Evolutionary conservation across 164 flowering plant species (phyloP), one percentile per base, ranked within the genome.

Genomic region (grape (Vitis vinifera)): DNA sequence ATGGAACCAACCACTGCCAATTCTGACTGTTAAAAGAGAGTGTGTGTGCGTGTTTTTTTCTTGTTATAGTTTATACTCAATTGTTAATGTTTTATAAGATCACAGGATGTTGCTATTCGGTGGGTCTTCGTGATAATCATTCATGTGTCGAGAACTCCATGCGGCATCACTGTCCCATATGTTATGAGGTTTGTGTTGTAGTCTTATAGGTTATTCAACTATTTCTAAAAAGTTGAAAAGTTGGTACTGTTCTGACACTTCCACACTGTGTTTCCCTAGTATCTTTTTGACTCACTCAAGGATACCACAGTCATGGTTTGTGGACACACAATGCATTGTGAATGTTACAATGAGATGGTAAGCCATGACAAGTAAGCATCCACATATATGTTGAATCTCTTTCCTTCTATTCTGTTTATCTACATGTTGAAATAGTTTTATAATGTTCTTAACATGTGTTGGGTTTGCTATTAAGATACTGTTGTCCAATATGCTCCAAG

Each of bases 281-380:
- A 85, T 81, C 92, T 95, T 49, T 95, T 95, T 72, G 98, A 95
- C 75, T 91, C 99, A 0, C 71, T 95, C 75, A 88, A 88, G 70
- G 95, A 88, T 66, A 87, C 89, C 44, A 75, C 82, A 44, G 98
- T 95, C 17, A 78, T 95, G 90, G 89, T 82, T 78, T 95, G 99
- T 83, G 99, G 99, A 66, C 99, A 95, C 77, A 93, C 99, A 5
- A 91, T 95, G 92, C 99, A 95, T 71, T 55, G 51, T 37, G 93
- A 93, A 69, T 95, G 99, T 76, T 83, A 83, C 68, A 23, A 72
- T 13, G 93, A 95, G 87, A 91, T 95, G 98, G 78, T 77, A 48
- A 84, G 81, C 73, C 98, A 77, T 59, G 87, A 90, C 71, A 87
- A 86, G 99, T 93, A 83, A 81, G 86, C 68, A 53, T 15, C 69